Conservation (phyloP, 1,139 yeast genomes). For the Kodamaea arcana region DNA sequence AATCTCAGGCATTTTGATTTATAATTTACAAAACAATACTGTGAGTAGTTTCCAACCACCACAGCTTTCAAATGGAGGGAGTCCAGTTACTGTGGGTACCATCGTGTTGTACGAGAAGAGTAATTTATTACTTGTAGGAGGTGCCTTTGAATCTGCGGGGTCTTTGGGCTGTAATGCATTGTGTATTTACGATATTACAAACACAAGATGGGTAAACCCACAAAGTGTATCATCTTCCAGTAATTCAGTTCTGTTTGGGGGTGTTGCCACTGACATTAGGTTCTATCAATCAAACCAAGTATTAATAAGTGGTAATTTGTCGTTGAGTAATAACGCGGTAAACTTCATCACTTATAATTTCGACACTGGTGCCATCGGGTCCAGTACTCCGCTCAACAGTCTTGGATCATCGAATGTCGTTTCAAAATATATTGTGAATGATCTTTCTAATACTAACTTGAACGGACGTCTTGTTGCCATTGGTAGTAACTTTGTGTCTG, state of each 20-base stretch:
- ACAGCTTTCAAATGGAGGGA: conserved; percentile 24
- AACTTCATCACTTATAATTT: conserved; percentile 55
- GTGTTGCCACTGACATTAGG: conserved; percentile 51
- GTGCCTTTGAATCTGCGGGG: conserved; percentile 63
- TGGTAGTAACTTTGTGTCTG: conserved; percentile 49
- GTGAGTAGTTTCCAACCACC: conserved; percentile 49
- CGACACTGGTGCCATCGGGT: conserved; percentile 23
- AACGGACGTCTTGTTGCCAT: conserved; percentile 51
- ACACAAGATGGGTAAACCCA: conserved; percentile 53
- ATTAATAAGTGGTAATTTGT: conserved; percentile 61
- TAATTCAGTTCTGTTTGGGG: conserved; percentile 33
- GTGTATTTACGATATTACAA: conserved; percentile 61
- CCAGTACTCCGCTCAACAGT: conserved; percentile 19
- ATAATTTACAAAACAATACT: conserved; percentile 40
- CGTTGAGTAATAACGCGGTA: conserved; percentile 29
- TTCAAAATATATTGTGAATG: conserved; percentile 46
- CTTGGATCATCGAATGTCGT: conserved; percentile 39
- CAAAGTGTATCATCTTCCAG: conserved; percentile 28
- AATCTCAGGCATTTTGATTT: conserved; percentile 48
- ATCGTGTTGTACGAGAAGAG: conserved; percentile 50
- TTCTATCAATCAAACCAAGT: conserved; percentile 49
- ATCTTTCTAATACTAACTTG: conserved; percentile 35
- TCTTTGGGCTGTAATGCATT: conserved; percentile 57
- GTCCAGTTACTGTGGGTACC: conserved; percentile 42
- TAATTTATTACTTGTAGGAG: conserved; percentile 65